Conservation (phyloP, 2,329 filamentous ascomycete species). For the Lachnellula arida region DNA sequence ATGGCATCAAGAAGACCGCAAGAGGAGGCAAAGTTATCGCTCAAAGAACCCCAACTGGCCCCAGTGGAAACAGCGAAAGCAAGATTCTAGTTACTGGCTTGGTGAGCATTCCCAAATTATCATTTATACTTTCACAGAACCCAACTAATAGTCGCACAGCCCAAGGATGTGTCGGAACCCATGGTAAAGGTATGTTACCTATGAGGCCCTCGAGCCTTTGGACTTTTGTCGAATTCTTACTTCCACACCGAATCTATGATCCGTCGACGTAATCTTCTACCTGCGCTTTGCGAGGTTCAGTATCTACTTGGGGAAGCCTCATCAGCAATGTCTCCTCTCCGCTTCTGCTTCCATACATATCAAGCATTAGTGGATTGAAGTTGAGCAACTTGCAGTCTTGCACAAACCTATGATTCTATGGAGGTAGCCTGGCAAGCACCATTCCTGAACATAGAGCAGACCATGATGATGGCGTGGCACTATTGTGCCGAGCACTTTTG, state of each 20-base stretch:
- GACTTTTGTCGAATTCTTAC: conserved; percentile 69
- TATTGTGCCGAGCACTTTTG: conserved; percentile 22
- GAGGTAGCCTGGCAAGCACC: conserved; percentile 52
- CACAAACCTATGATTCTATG: conserved; percentile 37
- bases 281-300: conserved; percentile 16
- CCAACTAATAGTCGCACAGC: conserved; percentile 47
- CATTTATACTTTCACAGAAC: background rate
- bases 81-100: conserved; percentile 99
- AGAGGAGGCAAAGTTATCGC: conserved; percentile 55
- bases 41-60: conserved; percentile 62
- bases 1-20: conserved; percentile 76
- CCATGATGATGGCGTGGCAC: conserved; percentile 21
- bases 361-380: conserved; percentile 43
- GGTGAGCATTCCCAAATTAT: conserved; percentile 53
- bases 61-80: conserved; percentile 65
- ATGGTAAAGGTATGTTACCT: conserved; percentile 99
- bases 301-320: conserved; percentile 21
- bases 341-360: conserved; percentile 24
- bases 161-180: conserved; percentile 90
- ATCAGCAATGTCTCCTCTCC: conserved; percentile 38
- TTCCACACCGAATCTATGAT: conserved; percentile 24
- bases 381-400: conserved; percentile 55
- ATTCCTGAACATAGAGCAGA: conserved; percentile 33
- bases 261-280: conserved; percentile 23
- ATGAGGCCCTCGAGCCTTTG: conserved; percentile 65